phyloP scores from a whole-genome alignment of 805 yeast species.

The Metschnikowia borealis region DNA sequence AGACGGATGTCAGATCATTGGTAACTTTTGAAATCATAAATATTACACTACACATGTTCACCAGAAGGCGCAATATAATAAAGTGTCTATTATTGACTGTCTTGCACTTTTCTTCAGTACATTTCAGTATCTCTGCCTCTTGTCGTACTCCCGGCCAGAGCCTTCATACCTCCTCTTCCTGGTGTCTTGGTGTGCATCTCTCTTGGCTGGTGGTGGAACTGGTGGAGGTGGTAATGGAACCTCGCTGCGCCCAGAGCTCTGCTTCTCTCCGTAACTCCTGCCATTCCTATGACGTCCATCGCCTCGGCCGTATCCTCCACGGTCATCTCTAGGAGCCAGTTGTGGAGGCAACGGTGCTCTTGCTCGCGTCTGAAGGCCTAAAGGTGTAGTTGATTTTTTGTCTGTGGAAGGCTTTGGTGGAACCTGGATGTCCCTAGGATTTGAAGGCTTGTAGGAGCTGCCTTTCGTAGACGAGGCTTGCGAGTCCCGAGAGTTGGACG shows the following conservation, averaged over 20 bases:
- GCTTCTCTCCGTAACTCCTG: slow-evolving; percentile 5
- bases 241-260: slow-evolving; percentile 2
- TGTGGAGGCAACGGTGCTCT: slow-evolving; percentile 15
- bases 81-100: too few relatives aligned
- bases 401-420: neutral
- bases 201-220: slow-evolving; percentile 13
- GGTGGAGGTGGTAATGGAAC: slow-evolving; percentile 18
- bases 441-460: neutral
- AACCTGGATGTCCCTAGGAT: neutral
- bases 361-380: neutral
- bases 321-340: slow-evolving; percentile 8
- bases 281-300: slow-evolving; percentile 11
- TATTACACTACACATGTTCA: too few relatives aligned
- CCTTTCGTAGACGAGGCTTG: neutral
- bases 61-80: too few relatives aligned
- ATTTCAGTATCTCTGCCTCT: slow-evolving; percentile 25
- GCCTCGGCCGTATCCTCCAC: slow-evolving; percentile 10
- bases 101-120: neutral
- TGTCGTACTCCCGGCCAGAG: slow-evolving; percentile 26
- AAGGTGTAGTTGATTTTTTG: neutral
- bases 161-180: slow-evolving; percentile 25
- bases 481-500: neutral
- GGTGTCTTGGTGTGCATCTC: neutral
- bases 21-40: too few relatives aligned
- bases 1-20: too few relatives aligned